Base-by-base conservation (phyloP, 768 basidiomycete genomes). In the Boletus subparvulus region DNA sequence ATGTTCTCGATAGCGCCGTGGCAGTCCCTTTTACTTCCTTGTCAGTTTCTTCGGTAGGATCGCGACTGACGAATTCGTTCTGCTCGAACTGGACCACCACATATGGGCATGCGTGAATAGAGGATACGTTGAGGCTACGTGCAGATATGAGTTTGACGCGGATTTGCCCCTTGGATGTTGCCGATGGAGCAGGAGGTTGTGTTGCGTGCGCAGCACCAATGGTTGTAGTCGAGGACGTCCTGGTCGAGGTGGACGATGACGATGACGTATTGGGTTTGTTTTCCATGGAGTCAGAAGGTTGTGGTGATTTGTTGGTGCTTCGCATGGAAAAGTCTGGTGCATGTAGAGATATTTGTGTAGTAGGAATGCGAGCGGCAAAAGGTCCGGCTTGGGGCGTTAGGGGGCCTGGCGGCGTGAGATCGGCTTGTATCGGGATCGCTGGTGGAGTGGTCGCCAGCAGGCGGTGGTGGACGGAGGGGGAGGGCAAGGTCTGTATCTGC, bases 71-170 rank as follows among this genome's bases (percentile, higher is more conserved):
- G 69, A 98, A 99, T 75, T 99, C 97, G 80, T 94, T 98, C 74
- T 98, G 91, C 78, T 99, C 97, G 74, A 98, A 99, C 73, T 94
- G 90, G 63, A 95, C 94, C 71, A 98, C 95, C 65, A 94, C 91
- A 71, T 99, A 98, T 17, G 94, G 92, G 0, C 85, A 80, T 4
- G 90, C 85, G 59, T 78, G 70, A 42, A 81, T 65, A 14, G 85
- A 81, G 43, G 80, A 80, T 50, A 94, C 87, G 61, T 86, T 86
- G 70, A 99, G 87, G 11, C 82, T 83, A 47, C 92, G 84, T 13
- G 92, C 97, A 62, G 88, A 86, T 73, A 99, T 93, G 69, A 99
- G 85, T 75, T 98, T 98, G 74, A 99, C 89, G 66, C 92, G 92
- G 52, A 99, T 88, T 74, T 94, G 93, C 58, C 90, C 90, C 66